These are phyloP conservation scores for Aspergillus sp. DNA, from an alignment of 2,329 filamentous ascomycete genomes.

Conservation along the genomic window DNA sequence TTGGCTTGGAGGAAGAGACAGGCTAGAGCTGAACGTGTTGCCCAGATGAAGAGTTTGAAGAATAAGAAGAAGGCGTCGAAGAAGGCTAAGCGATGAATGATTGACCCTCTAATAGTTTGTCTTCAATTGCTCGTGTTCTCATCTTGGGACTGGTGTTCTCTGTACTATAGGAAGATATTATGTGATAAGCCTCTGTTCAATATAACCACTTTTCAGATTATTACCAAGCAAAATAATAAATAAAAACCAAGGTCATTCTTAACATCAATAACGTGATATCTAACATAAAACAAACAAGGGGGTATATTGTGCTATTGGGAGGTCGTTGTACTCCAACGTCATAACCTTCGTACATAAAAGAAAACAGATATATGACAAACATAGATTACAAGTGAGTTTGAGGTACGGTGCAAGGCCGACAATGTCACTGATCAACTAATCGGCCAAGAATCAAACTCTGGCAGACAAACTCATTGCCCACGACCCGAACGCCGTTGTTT, in stretches of 20 bases:
- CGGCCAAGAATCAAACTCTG: constrained; percentile 89
- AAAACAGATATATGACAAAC: neutral
- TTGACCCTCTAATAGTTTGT: constrained; percentile 14
- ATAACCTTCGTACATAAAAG: neutral
- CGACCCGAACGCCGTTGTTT: constrained; percentile 59
- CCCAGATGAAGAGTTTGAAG: constrained; percentile 56
- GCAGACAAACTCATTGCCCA: constrained; percentile 83
- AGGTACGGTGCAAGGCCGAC: neutral
- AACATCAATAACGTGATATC: neutral
- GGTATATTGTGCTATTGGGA: constrained; percentile 6
- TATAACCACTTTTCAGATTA: constrained; percentile 3
- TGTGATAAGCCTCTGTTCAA: constrained; percentile 7
- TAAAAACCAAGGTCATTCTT: neutral
- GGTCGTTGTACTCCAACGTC: neutral
- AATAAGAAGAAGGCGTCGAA: constrained; percentile 45
- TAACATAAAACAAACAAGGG: neutral
- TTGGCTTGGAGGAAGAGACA: constrained; percentile 63
- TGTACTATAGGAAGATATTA: constrained; percentile 36
- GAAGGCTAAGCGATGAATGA: constrained; percentile 33
- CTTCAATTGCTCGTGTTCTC: constrained; percentile 1
- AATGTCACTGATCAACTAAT: constrained; percentile 61
- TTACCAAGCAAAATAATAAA: neutral
- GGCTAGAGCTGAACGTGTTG: constrained; percentile 50
- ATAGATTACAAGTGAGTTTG: neutral
- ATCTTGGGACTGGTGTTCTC: constrained; percentile 23